Conservation (phyloP, 768 basidiomycete species). For the Naganishia vaughanmartiniae region DNA sequence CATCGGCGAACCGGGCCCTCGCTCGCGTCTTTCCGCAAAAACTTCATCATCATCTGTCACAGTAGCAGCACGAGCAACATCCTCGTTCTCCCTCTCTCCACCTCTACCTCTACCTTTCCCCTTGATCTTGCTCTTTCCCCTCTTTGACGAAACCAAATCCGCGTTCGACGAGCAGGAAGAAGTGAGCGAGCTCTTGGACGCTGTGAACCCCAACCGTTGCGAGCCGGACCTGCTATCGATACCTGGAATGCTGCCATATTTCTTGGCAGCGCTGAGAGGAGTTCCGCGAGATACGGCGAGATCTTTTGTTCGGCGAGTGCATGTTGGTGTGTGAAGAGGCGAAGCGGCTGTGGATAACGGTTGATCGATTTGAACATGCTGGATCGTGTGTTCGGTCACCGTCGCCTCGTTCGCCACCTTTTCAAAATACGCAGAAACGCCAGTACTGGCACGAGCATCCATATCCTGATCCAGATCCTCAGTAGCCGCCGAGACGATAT, state of each 20-base stretch:
- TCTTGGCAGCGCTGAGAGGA: background rate
- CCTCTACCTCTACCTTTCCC: background rate
- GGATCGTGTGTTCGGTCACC: background rate
- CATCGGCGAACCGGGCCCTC: too few relatives aligned
- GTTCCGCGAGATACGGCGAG: background rate
- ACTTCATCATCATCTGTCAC: background rate
- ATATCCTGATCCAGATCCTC: too few relatives aligned
- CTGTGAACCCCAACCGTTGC: background rate
- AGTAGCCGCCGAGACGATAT: too few relatives aligned
- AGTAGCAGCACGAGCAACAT: background rate
- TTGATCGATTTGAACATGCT: background rate
- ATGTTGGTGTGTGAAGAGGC: background rate
- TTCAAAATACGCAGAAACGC: slow-evolving; percentile 2
- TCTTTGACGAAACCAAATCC: background rate
- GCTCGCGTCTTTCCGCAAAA: background rate
- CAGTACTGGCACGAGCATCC: background rate
- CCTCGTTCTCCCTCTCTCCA: background rate
- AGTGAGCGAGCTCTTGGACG: slow-evolving; percentile 2
- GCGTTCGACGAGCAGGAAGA: background rate
- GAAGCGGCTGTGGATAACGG: background rate
- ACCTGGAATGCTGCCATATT: background rate
- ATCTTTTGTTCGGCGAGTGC: too few relatives aligned
- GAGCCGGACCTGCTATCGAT: background rate
- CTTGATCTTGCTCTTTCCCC: background rate
- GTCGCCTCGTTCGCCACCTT: background rate